Percentiles rank a stretch among this genome's conserved stretches.
Conservation (phyloP, 2,329 filamentous ascomycete species). For the Clonostachys sp. region DNA sequence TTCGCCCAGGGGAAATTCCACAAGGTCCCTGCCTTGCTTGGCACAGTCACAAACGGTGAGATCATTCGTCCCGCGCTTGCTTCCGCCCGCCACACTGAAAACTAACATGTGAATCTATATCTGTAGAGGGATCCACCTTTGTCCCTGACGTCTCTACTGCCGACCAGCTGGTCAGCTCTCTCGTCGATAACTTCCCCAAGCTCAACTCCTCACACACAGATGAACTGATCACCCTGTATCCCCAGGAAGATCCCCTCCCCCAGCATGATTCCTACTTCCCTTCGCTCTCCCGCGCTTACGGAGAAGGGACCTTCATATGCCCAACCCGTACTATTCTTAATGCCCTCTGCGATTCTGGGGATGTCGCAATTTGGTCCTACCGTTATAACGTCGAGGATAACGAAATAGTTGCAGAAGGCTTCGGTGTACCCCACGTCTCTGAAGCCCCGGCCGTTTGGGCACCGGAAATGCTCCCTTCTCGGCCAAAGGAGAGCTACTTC, state of each 20-base stretch:
- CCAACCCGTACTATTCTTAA: slow-evolving; percentile 32
- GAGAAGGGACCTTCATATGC: slow-evolving; percentile 40
- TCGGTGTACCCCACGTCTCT: slow-evolving; percentile 43
- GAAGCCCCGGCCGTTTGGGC: slow-evolving; percentile 45
- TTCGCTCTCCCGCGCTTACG: slow-evolving; percentile 33
- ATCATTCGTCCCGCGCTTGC: not conserved
- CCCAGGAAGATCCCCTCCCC: slow-evolving; percentile 24
- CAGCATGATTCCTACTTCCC: slow-evolving; percentile 37
- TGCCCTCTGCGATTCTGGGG: slow-evolving; percentile 12
- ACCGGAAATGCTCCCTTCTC: slow-evolving; percentile 20
- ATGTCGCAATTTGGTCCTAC: slow-evolving; percentile 33
- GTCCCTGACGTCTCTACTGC: slow-evolving; percentile 26
- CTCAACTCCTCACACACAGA: slow-evolving; percentile 27
- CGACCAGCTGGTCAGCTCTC: slow-evolving; percentile 28
- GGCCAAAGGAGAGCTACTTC: slow-evolving; percentile 29
- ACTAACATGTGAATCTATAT: slow-evolving; percentile 4
- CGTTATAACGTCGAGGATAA: slow-evolving; percentile 42
- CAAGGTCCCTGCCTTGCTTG: slow-evolving; percentile 38
- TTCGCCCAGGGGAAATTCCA: slow-evolving; percentile 32
- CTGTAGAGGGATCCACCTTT: slow-evolving; percentile 40
- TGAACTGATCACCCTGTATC: slow-evolving; percentile 31
- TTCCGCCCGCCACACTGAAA: slow-evolving; percentile 1
- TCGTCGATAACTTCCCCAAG: slow-evolving; percentile 41
- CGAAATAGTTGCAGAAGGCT: slow-evolving; percentile 23
- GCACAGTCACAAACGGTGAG: slow-evolving; percentile 36